phyloP scores from a whole-genome alignment of 352 stramenopile species.

The Phytophthora agathidicida region DNA sequence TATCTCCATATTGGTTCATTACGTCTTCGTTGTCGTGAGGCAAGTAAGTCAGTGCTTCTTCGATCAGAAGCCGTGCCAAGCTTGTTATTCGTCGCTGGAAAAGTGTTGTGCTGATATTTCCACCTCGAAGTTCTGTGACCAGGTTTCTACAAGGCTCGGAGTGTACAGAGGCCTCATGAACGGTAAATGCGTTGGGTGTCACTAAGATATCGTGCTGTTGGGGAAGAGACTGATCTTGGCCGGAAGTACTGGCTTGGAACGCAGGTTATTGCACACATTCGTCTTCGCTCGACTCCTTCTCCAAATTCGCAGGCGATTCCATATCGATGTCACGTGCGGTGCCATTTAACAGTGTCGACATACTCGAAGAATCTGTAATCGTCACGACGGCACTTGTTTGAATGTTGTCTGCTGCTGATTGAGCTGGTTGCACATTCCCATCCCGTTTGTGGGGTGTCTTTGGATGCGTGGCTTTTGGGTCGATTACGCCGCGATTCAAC shows the following conservation, averaged over 20 bases:
- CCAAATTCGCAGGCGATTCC: too few relatives aligned
- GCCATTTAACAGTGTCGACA: too few relatives aligned
- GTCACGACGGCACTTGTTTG: not conserved
- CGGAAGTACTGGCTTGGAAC: too few relatives aligned
- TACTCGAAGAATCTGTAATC: too few relatives aligned
- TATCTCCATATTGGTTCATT: conserved; percentile 28
- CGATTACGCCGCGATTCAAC: conserved; percentile 23
- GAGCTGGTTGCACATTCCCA: not conserved
- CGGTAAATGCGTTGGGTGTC: conserved; percentile 23
- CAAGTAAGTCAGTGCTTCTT: conserved; percentile 37
- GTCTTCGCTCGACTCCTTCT: too few relatives aligned
- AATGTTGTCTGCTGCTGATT: not conserved
- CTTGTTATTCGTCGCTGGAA: conserved; percentile 30
- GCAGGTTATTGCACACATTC: too few relatives aligned
- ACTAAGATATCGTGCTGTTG: not conserved
- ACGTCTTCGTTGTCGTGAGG: conserved; percentile 26
- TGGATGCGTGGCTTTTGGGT: conserved; percentile 9
- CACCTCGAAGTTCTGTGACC: conserved; percentile 26
- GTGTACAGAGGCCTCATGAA: conserved; percentile 32
- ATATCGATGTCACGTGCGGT: too few relatives aligned
- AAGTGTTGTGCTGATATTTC: conserved; percentile 3
- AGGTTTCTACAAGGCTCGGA: conserved; percentile 36
- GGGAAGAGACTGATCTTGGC: too few relatives aligned
- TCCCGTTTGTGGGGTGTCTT: conserved; percentile 9
- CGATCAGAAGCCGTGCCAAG: conserved; percentile 33